Evolutionary conservation across 75 land plant species (phyloP), one percentile per base, ranked within the genome.

Genomic region (Selaginella moellendorffii): DNA sequence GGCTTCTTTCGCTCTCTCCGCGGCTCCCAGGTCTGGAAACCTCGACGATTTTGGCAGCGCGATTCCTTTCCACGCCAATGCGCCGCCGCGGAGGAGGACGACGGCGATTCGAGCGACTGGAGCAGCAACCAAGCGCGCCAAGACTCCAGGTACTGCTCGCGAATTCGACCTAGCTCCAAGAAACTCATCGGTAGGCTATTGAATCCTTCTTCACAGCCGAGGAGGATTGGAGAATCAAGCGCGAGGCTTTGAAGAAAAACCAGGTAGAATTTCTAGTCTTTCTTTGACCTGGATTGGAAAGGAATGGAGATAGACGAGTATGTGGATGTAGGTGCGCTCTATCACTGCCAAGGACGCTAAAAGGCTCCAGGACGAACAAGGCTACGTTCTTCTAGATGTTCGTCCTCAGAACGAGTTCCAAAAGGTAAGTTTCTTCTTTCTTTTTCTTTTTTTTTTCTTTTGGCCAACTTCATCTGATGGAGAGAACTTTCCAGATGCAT

Each of bases 361-460:
- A 19, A 72, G 89, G 24, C 80, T 93, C 28, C 96, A 88, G 60
- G 65, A 85, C 54, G 87, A 93, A 68, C 83, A 93, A 52, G 85
- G 81, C 22, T 93, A 85, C 76, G 81, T 81, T 36, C 74, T 93
- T 54, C 81, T 93, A 62, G 98, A 93, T 54, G 98, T 93, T 2
- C 83, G 98, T n/a, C 98, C 87, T 27, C 96, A 85, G 65, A 82
- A 74, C 30, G 98, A 93, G 68, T 93, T 77, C 64, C 80, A 79
- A 54, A 82, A 88, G 83, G 97, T 90, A 36, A 36, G 14, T 36
- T 5, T 36, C 10, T 36, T 5, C 46, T 36, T 5, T 36, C 46
- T 36, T 36, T 36, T 5, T 5, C 46, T 5, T 36, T 36, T 5
- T 36, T 36, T 5, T 36, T 36, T 36, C 5, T 36, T 5, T 14